phyloP scores from a whole-genome alignment of 2,329 filamentous ascomycete species.

The Huntiella decipiens region DNA sequence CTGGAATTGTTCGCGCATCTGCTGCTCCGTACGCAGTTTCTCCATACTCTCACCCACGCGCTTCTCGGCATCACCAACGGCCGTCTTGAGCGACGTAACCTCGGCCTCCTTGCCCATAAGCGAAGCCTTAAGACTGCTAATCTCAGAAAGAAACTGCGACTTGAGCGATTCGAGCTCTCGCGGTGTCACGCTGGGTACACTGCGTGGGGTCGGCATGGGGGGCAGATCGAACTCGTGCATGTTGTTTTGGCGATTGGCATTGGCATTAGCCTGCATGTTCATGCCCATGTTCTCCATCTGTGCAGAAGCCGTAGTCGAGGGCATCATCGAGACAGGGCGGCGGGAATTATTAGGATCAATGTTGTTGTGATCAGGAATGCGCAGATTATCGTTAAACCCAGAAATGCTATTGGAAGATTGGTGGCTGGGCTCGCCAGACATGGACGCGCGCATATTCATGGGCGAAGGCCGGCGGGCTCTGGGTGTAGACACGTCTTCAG shows the following conservation, averaged over 20 bases:
- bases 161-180: conserved; percentile 86
- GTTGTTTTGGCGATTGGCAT: conserved; percentile 39
- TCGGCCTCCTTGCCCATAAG: conserved; percentile 87
- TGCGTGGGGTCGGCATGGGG: conserved; percentile 81
- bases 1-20: conserved; percentile 49
- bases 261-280: conserved; percentile 19
- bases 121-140: conserved; percentile 82
- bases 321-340: conserved; percentile 15
- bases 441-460: conserved; percentile 24
- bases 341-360: conserved; percentile 16
- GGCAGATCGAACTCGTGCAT: conserved; percentile 67
- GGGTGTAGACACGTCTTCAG: conserved; percentile 5
- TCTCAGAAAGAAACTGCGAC: conserved; percentile 76
- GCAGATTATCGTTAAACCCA: conserved; percentile 67
- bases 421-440: conserved; percentile 17
- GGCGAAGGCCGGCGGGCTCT: conserved; percentile 30
- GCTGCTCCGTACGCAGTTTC: conserved; percentile 58
- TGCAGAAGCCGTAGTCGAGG: conserved; percentile 1
- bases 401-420: conserved; percentile 62
- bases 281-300: conserved; percentile 2
- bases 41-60: conserved; percentile 76
- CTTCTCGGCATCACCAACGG: conserved; percentile 77
- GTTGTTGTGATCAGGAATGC: conserved; percentile 18
- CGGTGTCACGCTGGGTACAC: conserved; percentile 75
- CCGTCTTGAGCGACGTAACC: conserved; percentile 67